Evolutionary conservation across 768 basidiomycete genomes (phyloP).

Genomic region (Cyclocybe cylindracea): DNA sequence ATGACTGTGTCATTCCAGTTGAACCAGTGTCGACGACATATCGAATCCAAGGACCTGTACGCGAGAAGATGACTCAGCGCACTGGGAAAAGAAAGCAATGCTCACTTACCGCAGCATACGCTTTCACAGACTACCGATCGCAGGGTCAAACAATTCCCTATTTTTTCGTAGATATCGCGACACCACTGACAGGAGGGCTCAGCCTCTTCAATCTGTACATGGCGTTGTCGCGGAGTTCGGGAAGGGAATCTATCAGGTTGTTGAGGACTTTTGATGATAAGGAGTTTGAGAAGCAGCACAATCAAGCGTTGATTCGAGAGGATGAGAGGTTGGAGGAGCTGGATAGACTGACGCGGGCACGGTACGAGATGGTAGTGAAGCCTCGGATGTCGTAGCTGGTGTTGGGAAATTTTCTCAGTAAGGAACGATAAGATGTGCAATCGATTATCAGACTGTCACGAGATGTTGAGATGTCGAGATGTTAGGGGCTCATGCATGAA

Average conservation of each 20-base stretch:
- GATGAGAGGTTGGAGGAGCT: background rate
- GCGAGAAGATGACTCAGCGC: background rate
- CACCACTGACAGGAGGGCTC: slow-evolving; percentile 25
- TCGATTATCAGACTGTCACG: background rate
- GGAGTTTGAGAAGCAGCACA: background rate
- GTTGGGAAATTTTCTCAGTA: background rate
- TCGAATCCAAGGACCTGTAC: too few relatives aligned
- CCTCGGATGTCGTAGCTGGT: background rate
- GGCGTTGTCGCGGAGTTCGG: slow-evolving; percentile 33
- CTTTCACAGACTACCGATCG: slow-evolving; percentile 41
- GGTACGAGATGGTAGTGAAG: background rate
- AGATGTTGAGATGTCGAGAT: background rate
- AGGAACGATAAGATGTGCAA: background rate
- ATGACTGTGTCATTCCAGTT: too few relatives aligned
- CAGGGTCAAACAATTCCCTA: slow-evolving; percentile 39
- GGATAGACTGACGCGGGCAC: background rate
- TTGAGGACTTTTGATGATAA: slow-evolving; percentile 3
- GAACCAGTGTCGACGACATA: too few relatives aligned
- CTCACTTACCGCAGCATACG: slow-evolving; percentile 34
- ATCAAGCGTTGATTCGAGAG: background rate
- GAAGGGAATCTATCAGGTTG: slow-evolving; percentile 13
- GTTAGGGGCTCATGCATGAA: background rate
- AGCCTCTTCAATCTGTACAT: slow-evolving; percentile 34
- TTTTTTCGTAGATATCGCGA: slow-evolving; percentile 35
- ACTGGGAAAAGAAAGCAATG: slow-evolving; percentile 24